These are phyloP conservation scores for Thielaviopsis ethacetica DNA, from an alignment of 2,329 filamentous ascomycete species.

Conservation along the genomic window DNA sequence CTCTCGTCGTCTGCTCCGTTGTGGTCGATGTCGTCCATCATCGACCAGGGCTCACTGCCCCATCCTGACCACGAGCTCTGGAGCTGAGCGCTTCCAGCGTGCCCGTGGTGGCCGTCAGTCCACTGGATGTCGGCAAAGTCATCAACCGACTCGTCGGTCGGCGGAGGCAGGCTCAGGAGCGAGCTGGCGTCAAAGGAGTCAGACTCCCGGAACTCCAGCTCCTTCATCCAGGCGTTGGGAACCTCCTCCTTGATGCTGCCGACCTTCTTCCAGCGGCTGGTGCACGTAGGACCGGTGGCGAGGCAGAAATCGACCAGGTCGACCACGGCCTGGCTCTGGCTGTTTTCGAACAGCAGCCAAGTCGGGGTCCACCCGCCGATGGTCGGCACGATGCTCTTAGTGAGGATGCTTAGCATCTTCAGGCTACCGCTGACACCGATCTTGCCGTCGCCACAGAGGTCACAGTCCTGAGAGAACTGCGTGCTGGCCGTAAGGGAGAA, in stretches of 20 bases:
- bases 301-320: conserved; percentile 1
- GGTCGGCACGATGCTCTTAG: not conserved
- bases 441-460: conserved; percentile 1
- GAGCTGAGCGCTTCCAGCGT: not conserved
- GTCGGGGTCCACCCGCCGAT: not conserved
- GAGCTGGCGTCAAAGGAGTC: not conserved
- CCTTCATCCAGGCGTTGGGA: not conserved
- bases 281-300: conserved; percentile 1
- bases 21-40: not conserved
- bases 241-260: not conserved
- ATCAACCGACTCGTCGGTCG: not conserved
- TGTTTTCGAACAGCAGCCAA: not conserved
- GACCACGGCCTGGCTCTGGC: not conserved
- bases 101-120: not conserved
- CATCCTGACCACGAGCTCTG: not conserved
- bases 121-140: not conserved
- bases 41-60: not conserved
- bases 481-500: not conserved
- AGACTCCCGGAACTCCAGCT: not conserved
- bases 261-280: not conserved
- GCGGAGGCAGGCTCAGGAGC: not conserved
- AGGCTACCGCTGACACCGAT: not conserved
- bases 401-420: not conserved
- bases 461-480: not conserved
- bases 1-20: not conserved